Evolutionary conservation across 768 basidiomycete genomes (phyloP).

Genomic region (Suillus sp.): DNA sequence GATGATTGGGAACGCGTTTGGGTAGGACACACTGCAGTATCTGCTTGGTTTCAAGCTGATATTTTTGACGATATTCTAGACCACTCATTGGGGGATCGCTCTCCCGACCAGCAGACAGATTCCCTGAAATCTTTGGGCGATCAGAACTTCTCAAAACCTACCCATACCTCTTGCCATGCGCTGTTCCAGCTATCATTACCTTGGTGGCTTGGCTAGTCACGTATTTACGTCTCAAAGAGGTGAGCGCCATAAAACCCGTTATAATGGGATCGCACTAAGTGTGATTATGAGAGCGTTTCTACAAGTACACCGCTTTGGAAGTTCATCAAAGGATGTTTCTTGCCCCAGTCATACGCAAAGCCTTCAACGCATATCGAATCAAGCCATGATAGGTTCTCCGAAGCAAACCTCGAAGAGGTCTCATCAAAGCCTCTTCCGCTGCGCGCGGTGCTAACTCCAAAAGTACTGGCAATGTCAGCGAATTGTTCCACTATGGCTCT

Average conservation of each 20-base stretch:
- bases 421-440: constrained; percentile 24
- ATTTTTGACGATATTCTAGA: constrained; percentile 32
- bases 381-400: no score
- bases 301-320: not conserved
- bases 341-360: not conserved
- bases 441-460: constrained; percentile 13
- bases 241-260: not conserved
- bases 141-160: constrained; percentile 59
- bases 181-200: constrained; percentile 43
- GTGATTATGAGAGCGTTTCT: not conserved
- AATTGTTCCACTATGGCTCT: not conserved
- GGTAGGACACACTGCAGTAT: constrained; percentile 32
- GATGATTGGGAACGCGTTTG: constrained; percentile 42
- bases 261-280: not conserved
- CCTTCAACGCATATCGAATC: no score
- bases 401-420: not conserved
- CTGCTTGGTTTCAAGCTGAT: no score
- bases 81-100: constrained; percentile 70
- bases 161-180: constrained; percentile 76
- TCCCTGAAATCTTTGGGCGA: constrained; percentile 59
- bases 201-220: not conserved
- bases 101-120: constrained; percentile 65
- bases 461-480: not conserved
- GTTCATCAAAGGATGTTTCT: not conserved
- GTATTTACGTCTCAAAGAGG: not conserved